Conservation (phyloP, 306 rosid genomes). For the Acmispon strigosus region DNA sequence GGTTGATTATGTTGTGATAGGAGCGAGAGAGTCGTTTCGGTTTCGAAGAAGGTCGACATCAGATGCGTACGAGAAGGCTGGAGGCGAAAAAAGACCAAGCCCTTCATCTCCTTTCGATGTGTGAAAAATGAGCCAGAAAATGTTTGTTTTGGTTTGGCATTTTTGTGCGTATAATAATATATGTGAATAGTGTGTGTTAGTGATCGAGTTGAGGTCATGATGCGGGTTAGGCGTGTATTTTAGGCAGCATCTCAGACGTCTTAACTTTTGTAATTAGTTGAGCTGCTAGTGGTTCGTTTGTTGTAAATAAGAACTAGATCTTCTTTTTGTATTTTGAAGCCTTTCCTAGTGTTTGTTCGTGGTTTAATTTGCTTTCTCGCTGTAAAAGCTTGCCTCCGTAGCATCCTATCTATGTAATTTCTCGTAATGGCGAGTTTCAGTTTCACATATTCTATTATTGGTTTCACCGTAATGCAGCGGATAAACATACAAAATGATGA, state of each 20-base stretch:
- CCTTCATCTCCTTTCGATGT: constrained; percentile 79
- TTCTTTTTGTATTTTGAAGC: not conserved
- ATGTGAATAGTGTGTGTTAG: not conserved
- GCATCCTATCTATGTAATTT: not conserved
- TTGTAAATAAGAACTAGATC: constrained; percentile 13
- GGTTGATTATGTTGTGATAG: not conserved
- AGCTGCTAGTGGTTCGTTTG: not conserved
- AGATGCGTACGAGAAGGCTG: constrained; percentile 62
- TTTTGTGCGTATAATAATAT: not conserved
- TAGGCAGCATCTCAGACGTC: not conserved
- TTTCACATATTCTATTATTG: not conserved
- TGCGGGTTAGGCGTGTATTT: constrained; percentile 1
- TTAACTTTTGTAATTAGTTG: not conserved
- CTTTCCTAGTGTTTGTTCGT: not conserved
- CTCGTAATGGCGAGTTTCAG: not conserved
- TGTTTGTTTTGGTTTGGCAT: not conserved
- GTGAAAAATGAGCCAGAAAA: constrained; percentile 42
- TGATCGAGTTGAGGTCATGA: not conserved
- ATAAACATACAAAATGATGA: no score
- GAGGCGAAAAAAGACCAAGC: constrained; percentile 44
- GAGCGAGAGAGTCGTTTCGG: constrained; percentile 71
- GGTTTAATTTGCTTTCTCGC: not conserved
- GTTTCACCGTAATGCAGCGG: no score
- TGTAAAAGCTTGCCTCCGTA: not conserved
- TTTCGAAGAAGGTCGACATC: constrained; percentile 78